A percentile compares a stretch with the other conserved stretches of the same genome.
phyloP scores from a whole-genome alignment of 2,329 filamentous ascomycete genomes.

The Phialocephala sp. region DNA sequence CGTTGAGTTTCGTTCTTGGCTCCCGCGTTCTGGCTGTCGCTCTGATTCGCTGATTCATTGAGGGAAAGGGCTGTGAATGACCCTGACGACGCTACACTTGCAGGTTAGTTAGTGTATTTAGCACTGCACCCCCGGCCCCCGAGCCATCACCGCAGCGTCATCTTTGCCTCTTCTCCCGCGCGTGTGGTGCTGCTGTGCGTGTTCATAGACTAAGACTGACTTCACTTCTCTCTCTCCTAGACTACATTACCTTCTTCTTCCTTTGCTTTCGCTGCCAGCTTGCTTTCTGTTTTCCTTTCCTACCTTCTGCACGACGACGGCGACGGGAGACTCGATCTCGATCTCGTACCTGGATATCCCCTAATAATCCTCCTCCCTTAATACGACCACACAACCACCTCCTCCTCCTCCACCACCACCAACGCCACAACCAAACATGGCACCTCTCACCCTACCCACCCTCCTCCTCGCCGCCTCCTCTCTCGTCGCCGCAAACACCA shows the following conservation, averaged over 20 bases:
- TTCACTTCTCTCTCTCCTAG: background rate
- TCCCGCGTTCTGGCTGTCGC: background rate
- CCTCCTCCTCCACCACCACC: too few relatives aligned
- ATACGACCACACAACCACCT: background rate
- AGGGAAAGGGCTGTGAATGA: background rate
- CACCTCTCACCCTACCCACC: conserved; percentile 9
- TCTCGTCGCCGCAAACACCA: conserved; percentile 25
- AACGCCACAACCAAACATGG: conserved; percentile 27
- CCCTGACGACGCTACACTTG: background rate
- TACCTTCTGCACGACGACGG: background rate
- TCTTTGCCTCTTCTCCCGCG: background rate
- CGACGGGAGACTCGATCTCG: background rate
- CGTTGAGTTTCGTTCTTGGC: conserved; percentile 2
- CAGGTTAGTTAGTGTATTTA: background rate
- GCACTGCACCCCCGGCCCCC: too few relatives aligned
- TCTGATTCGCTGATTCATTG: background rate
- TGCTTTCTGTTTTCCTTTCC: background rate
- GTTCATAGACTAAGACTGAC: background rate
- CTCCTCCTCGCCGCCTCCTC: conserved; percentile 19
- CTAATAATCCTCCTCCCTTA: background rate
- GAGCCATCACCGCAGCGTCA: background rate
- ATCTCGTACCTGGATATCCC: conserved; percentile 3
- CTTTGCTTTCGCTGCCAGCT: background rate
- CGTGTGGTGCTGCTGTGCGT: background rate
- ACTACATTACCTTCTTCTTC: background rate